phyloP scores from a whole-genome alignment of 1,284 basidiomycete species.

The Porodaedalea pini region DNA sequence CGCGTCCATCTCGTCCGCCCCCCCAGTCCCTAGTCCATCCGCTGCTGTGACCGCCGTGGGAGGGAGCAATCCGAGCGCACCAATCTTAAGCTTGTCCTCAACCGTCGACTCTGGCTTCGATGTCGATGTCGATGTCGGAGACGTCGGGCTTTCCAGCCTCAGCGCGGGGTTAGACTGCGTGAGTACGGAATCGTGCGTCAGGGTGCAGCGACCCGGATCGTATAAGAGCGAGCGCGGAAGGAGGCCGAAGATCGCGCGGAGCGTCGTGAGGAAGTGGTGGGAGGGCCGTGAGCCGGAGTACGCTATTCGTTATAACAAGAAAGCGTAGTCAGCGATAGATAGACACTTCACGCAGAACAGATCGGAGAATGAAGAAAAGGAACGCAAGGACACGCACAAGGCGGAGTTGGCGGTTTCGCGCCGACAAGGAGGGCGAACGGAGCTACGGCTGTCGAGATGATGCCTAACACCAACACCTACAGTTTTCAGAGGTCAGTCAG shows the following conservation, averaged over 20 bases:
- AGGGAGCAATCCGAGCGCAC: neutral
- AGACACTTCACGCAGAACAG: too few species aligned
- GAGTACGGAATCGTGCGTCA: neutral
- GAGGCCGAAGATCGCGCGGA: constrained; percentile 55
- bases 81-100: neutral
- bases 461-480: constrained; percentile 68
- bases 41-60: neutral
- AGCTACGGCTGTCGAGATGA: constrained; percentile 58
- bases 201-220: neutral
- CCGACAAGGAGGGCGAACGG: constrained; percentile 57
- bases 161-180: neutral
- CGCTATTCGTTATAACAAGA: neutral
- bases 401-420: constrained; percentile 64
- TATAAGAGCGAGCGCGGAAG: neutral
- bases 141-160: neutral
- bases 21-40: constrained; percentile 14
- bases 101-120: neutral
- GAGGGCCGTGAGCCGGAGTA: constrained; percentile 44
- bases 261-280: constrained; percentile 53
- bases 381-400: constrained; percentile 46
- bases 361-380: neutral
- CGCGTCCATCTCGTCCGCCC: constrained; percentile 28
- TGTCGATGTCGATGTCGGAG: neutral
- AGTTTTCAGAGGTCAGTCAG: neutral
- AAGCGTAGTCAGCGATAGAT: too few species aligned